Base-by-base conservation (phyloP, 2,329 filamentous ascomycete species). In the Fusarium floridanum region DNA sequence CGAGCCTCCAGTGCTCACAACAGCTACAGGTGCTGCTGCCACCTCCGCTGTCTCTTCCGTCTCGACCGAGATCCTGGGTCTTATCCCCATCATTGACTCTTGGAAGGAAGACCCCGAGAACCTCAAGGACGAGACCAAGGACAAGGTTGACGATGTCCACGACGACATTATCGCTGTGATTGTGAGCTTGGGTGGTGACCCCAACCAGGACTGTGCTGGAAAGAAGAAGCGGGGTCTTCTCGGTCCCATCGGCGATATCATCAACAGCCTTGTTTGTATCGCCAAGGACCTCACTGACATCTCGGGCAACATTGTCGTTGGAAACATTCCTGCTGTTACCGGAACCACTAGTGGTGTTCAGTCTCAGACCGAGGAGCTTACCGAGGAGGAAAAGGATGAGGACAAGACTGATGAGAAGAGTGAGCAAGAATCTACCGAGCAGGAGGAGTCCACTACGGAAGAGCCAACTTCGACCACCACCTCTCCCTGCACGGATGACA, bases 221-320 rank as follows among this genome's bases (percentile, higher is more conserved):
- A 71, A 71, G 64, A 67, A 12, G 37, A 74, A 65, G 39, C 64
- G 74, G 27, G 73, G 73, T 6, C 62, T 76, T 7, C 50, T 76
- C 8, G 68, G 66, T 2, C 12, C 64, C 12, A 64, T 76, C 7
- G 45, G 66, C 2, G 71, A 76, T 9, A 32, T 68, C 16, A 67
- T 76, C 36, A 76, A 72, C 55, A 74, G 56, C 22, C 43, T 76
- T 1, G 61, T 62, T 11, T 76, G 74, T 1, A 74, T 72, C 56
- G 71, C 61, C 2, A 17, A 68, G 24, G 68, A 72, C 5, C 71
- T 76, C 3, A 57, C 66, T 17, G 36, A 72, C 1, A 53, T 74
- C 27, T 64, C 73, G 1, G 60, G 39, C 0, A 34, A 37, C 29
- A 70, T 76, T n/a, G 55, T 60, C 4, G 45, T 56, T 9, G 66